Conservation (phyloP, 2,329 filamentous ascomycete genomes). For the Neurospora sp. region DNA sequence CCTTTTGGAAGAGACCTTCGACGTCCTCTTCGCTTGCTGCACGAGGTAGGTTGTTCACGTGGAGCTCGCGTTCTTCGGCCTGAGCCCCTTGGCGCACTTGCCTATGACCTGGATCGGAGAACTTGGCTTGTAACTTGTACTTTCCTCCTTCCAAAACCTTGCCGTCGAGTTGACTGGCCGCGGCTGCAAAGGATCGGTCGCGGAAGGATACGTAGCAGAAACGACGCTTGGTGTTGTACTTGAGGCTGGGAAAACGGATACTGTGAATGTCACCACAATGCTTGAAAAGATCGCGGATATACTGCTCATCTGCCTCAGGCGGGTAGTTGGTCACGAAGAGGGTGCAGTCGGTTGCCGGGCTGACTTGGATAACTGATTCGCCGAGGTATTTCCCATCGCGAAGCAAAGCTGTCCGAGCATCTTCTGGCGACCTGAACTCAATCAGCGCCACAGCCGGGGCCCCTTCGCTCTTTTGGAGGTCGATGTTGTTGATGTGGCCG, state of each 20-base stretch:
- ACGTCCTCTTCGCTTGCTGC: slow-evolving; percentile 58
- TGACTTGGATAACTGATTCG: slow-evolving; percentile 62
- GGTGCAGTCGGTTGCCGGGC: slow-evolving; percentile 66
- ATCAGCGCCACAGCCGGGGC: slow-evolving; percentile 62
- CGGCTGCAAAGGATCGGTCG: slow-evolving; percentile 54
- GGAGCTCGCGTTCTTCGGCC: slow-evolving; percentile 80
- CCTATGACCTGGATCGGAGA: slow-evolving; percentile 72
- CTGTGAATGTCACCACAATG: slow-evolving; percentile 74
- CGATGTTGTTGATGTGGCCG: slow-evolving; percentile 71
- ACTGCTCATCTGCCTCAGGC: slow-evolving; percentile 60
- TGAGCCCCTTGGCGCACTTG: slow-evolving; percentile 70
- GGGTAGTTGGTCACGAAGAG: slow-evolving; percentile 90
- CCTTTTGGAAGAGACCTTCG: slow-evolving; percentile 59
- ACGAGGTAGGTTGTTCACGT: slow-evolving; percentile 59
- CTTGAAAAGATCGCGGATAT: slow-evolving; percentile 58
- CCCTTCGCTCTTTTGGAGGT: slow-evolving; percentile 51
- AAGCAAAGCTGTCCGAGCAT: slow-evolving; percentile 70
- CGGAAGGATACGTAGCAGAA: slow-evolving; percentile 96
- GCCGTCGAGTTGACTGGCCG: slow-evolving; percentile 64
- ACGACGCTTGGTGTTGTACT: slow-evolving; percentile 75
- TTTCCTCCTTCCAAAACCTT: slow-evolving; percentile 57
- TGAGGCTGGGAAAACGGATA: slow-evolving; percentile 83
- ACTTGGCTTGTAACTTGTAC: slow-evolving; percentile 63
- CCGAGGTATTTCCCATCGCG: slow-evolving; percentile 73
- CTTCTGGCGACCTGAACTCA: slow-evolving; percentile 74